Percentiles rank a stretch among this genome's conserved stretches.
phyloP scores from a whole-genome alignment of 2,329 filamentous ascomycete species.

The Sporothrix euskadiensis region DNA sequence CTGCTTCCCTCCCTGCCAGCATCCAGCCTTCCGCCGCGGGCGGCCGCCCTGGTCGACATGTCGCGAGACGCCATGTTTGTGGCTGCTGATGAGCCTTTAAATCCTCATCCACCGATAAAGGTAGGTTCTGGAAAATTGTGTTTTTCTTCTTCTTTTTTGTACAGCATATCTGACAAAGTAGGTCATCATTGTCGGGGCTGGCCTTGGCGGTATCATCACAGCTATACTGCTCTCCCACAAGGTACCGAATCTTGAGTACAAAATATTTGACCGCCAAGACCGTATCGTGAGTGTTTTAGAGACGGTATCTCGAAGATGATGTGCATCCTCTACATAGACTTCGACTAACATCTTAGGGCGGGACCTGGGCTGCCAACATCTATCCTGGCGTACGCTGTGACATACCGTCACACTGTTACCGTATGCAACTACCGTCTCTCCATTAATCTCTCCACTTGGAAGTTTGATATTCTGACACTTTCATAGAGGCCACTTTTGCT shows the following conservation, averaged over 20 bases:
- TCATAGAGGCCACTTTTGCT: conserved; percentile 28
- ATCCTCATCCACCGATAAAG: conserved; percentile 25
- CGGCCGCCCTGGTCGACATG: neutral
- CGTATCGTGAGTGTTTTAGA: neutral
- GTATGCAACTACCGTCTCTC: conserved; percentile 12
- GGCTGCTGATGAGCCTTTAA: conserved; percentile 3
- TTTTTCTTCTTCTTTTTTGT: too few relatives aligned
- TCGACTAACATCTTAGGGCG: conserved; percentile 20
- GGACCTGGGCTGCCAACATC: conserved; percentile 29
- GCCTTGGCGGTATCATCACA: conserved; percentile 8
- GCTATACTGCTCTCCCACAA: neutral
- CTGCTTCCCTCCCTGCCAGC: neutral
- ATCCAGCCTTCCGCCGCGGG: neutral
- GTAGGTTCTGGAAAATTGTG: conserved; percentile 26
- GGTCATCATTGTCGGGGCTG: neutral
- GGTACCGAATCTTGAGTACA: neutral
- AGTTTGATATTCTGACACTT: neutral
- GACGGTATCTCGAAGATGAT: neutral
- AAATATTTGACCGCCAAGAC: neutral
- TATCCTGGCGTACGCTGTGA: conserved; percentile 33
- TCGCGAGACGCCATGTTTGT: conserved; percentile 13
- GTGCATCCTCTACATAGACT: neutral
- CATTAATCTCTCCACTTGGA: neutral
- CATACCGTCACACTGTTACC: conserved; percentile 32
- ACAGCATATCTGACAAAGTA: neutral